These are phyloP conservation scores for Dichotomopilus funicola DNA, from an alignment of 2,329 filamentous ascomycete species.

Conservation along the genomic window DNA sequence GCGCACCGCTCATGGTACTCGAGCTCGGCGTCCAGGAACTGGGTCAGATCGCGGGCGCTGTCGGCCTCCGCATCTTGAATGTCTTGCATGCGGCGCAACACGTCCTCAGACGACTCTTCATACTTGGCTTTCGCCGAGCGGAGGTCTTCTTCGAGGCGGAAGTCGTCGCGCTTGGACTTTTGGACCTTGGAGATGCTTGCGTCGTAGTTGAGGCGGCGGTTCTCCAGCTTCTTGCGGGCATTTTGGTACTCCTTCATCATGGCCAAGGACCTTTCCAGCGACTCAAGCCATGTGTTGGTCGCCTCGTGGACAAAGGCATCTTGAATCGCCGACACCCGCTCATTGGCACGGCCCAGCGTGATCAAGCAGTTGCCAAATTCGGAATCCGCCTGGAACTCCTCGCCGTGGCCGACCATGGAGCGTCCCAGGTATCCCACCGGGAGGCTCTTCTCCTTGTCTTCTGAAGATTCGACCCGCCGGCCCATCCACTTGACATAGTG, in stretches of 20 bases:
- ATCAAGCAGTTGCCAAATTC: slow-evolving; percentile 85
- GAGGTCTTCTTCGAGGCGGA: slow-evolving; percentile 85
- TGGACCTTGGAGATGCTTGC: slow-evolving; percentile 84
- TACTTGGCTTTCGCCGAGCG: slow-evolving; percentile 90
- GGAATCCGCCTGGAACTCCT: slow-evolving; percentile 86
- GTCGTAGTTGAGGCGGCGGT: slow-evolving; percentile 81
- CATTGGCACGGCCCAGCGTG: slow-evolving; percentile 76
- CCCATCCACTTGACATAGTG: slow-evolving; percentile 82
- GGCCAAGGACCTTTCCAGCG: slow-evolving; percentile 77
- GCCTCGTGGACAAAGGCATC: slow-evolving; percentile 74
- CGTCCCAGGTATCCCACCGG: slow-evolving; percentile 74
- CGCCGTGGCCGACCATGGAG: slow-evolving; percentile 81
- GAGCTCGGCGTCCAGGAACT: slow-evolving; percentile 82
- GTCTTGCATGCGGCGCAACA: slow-evolving; percentile 87
- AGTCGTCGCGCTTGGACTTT: slow-evolving; percentile 90
- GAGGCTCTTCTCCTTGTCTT: slow-evolving; percentile 81
- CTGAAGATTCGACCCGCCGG: slow-evolving; percentile 68
- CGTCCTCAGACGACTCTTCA: slow-evolving; percentile 90
- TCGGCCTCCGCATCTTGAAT: slow-evolving; percentile 89
- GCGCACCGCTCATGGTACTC: slow-evolving; percentile 86
- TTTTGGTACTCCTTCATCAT: slow-evolving; percentile 98
- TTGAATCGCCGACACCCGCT: slow-evolving; percentile 78
- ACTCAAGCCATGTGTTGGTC: slow-evolving; percentile 81
- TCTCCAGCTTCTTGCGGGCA: slow-evolving; percentile 91
- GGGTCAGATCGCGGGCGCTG: slow-evolving; percentile 68